phyloP scores from a whole-genome alignment of 163 green algal species.

The Scenedesmus sp. region DNA sequence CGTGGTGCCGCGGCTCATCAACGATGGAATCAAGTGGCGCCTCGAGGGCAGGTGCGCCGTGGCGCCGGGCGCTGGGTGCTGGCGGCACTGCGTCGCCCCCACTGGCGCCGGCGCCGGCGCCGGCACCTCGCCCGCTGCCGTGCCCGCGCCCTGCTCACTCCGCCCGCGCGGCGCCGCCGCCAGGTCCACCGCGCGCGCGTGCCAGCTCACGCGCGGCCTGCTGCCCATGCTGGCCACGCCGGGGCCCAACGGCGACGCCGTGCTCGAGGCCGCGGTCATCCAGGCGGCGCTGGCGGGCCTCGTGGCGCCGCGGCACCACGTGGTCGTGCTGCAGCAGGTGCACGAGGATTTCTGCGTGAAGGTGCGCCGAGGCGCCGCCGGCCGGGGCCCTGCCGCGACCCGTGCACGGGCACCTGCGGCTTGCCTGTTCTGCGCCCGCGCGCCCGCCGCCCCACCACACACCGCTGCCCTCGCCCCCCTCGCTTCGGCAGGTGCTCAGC shows the following conservation, averaged over 20 bases:
- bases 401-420: too few species aligned
- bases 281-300: constrained; percentile 49
- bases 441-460: too few species aligned
- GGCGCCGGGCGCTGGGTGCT: neutral
- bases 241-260: constrained; percentile 65
- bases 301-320: constrained; percentile 69
- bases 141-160: too few species aligned
- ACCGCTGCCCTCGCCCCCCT: too few species aligned
- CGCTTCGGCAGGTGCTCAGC: too few species aligned
- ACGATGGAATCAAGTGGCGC: constrained; percentile 60
- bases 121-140: too few species aligned
- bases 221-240: constrained; percentile 87
- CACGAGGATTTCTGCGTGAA: constrained; percentile 62
- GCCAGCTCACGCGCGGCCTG: constrained; percentile 78
- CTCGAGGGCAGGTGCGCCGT: constrained; percentile 52
- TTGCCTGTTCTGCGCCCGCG: too few species aligned
- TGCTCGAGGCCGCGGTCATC: constrained; percentile 30
- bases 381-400: too few species aligned
- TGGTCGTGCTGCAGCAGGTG: constrained; percentile 66
- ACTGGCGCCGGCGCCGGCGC: too few species aligned
- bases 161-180: too few species aligned
- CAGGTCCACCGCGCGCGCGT: constrained; percentile 69
- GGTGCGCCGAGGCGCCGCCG: too few species aligned
- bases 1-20: constrained; percentile 79
- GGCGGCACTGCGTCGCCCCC: too few species aligned